Base-by-base conservation (phyloP, 192 early-diverging fungal species). In the Coemansia biformis region DNA sequence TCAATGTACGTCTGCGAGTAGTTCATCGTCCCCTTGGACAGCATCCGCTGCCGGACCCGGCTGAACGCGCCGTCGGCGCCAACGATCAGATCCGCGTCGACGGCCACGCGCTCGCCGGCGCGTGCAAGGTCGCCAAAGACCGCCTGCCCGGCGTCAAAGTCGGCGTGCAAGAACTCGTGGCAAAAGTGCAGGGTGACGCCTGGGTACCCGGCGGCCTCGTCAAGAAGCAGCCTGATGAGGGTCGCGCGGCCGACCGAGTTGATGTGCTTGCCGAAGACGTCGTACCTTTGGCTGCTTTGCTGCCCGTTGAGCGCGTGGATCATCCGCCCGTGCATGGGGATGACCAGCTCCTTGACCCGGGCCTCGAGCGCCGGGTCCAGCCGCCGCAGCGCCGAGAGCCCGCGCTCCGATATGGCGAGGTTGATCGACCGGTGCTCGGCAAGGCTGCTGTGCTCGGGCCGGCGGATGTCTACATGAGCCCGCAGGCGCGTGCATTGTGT, bases 271-370 rank as follows among this genome's bases (percentile, higher is more conserved):
- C 85, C 87, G 75, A 86, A 83, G 47, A 90, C 78, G 51, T 89
- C 89, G 75, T 98, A 98, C 4, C 80, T 68, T 74, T 94, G 92
- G 49, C 81, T 85, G 24, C 70, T 61, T 49, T 84, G 86, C 36
- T 65, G 57, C 5, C 89, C 90, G 22, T 81, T 77, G 1, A 70
- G 79, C 10, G 81, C 39, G 58, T 98, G 95, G 22, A 98, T 81
- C 91, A 96, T 90, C 34, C 95, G 78, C 10, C 89, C 92, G 35
- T 82, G 81, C 92, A 98, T 96, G 2, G 92, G 95, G 16, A 96
- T 81, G 16, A 83, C 81, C 7, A 71, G 68, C 31, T 76, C 63
- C 53, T 91, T 55, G 33, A 96, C 81, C 7, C 70, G 60, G 11
- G 78, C 55, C 22, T 88, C 86, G 12, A 87, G 54, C n/a, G 54